Evolutionary conservation across 352 stramenopile species (phyloP).

Genomic region (Pythium monospermum): DNA sequence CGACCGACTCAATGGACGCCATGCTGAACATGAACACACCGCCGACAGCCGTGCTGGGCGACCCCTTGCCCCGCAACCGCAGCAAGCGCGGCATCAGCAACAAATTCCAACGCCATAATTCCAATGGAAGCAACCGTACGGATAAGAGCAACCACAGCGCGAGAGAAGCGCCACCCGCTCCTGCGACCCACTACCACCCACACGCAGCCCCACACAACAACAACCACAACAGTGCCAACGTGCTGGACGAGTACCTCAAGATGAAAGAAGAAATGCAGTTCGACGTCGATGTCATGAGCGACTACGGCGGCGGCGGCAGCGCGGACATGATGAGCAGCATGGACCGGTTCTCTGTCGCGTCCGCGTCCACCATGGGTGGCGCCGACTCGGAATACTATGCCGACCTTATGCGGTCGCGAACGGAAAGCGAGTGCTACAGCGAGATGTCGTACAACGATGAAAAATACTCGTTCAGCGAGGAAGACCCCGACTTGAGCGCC

Average conservation of each 20-base stretch:
- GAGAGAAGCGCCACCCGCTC: no score
- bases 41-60: constrained; percentile 41
- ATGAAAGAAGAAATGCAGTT: constrained; percentile 79
- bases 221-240: constrained; percentile 45
- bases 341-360: constrained; percentile 53
- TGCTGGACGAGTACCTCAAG: constrained; percentile 69
- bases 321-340: constrained; percentile 38
- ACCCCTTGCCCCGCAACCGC: constrained; percentile 5
- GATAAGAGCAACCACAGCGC: constrained; percentile 1
- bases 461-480: constrained; percentile 69
- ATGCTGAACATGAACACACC: constrained; percentile 48
- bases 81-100: constrained; percentile 24
- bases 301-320: constrained; percentile 55
- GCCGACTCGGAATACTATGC: constrained; percentile 65
- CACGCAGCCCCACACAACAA: not conserved
- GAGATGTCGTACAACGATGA: constrained; percentile 84
- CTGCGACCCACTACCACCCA: not conserved
- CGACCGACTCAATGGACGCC: constrained; percentile 43
- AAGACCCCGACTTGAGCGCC: constrained; percentile 29
- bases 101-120: constrained; percentile 46
- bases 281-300: constrained; percentile 43
- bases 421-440: constrained; percentile 64
- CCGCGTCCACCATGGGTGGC: constrained; percentile 28
- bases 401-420: constrained; percentile 35
- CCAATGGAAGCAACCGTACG: constrained; percentile 11